phyloP scores from a whole-genome alignment of 2,329 filamentous ascomycete genomes.

The Cadophora malorum region DNA sequence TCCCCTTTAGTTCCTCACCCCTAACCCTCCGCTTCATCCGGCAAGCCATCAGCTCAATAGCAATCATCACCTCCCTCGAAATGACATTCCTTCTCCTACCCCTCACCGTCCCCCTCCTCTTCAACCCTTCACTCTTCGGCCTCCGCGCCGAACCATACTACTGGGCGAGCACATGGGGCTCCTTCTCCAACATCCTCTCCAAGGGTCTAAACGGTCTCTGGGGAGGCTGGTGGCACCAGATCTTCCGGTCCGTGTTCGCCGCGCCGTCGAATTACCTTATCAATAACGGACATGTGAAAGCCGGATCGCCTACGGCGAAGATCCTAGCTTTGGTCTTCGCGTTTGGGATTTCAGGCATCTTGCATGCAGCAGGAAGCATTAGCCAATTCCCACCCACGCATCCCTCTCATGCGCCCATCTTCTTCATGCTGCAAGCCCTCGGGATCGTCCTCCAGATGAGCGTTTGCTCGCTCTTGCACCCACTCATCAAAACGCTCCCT shows the following conservation, averaged over 20 bases:
- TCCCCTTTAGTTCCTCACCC: slow-evolving; percentile 47
- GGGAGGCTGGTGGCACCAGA: slow-evolving; percentile 91
- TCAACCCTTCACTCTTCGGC: slow-evolving; percentile 57
- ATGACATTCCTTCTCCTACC: slow-evolving; percentile 66
- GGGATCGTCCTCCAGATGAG: slow-evolving; percentile 68
- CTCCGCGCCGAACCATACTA: slow-evolving; percentile 65
- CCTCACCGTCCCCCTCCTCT: slow-evolving; percentile 58
- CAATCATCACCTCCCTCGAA: slow-evolving; percentile 65
- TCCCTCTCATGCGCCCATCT: slow-evolving; percentile 63
- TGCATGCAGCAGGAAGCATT: slow-evolving; percentile 76
- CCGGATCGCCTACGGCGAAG: slow-evolving; percentile 45
- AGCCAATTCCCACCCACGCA: slow-evolving; percentile 62
- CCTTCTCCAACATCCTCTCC: slow-evolving; percentile 61
- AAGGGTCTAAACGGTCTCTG: slow-evolving; percentile 81
- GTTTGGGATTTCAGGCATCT: slow-evolving; percentile 68
- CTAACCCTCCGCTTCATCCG: slow-evolving; percentile 61
- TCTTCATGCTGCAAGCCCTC: slow-evolving; percentile 74
- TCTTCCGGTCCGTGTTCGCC: slow-evolving; percentile 76
- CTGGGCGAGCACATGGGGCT: slow-evolving; percentile 65
- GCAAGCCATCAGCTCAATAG: slow-evolving; percentile 59
- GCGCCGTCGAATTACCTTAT: slow-evolving; percentile 61
- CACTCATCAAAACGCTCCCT: slow-evolving; percentile 50
- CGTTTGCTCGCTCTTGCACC: slow-evolving; percentile 46
- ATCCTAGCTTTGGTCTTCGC: slow-evolving; percentile 54
- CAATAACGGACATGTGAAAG: slow-evolving; percentile 48